phyloP scores from a whole-genome alignment of 805 yeast genomes.

The Metschnikowia anglica region DNA sequence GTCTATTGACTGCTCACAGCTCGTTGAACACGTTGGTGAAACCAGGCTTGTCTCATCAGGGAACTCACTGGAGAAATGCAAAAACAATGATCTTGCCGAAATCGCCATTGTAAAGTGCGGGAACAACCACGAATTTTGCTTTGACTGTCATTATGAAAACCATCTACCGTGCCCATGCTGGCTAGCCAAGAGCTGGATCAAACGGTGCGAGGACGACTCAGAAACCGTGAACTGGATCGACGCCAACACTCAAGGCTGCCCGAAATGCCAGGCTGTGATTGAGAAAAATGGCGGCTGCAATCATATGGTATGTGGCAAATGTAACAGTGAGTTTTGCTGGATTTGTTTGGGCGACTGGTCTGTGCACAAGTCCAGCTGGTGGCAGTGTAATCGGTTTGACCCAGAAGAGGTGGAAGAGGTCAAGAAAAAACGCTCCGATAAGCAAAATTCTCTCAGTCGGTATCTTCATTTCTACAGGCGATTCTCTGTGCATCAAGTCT shows the following conservation, averaged over 20 bases:
- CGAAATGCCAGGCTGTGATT: constrained; percentile 73
- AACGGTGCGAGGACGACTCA: constrained; percentile 79
- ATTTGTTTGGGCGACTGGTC: constrained; percentile 79
- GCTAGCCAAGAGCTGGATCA: constrained; percentile 67
- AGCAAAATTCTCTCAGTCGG: constrained; percentile 53
- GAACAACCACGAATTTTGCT: constrained; percentile 72
- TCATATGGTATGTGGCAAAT: constrained; percentile 87
- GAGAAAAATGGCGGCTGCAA: constrained; percentile 97
- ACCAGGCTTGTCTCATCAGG: constrained; percentile 14
- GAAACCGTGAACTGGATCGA: constrained; percentile 87
- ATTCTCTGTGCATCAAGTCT: constrained; percentile 72
- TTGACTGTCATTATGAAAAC: constrained; percentile 67
- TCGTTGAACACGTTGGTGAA: constrained; percentile 41
- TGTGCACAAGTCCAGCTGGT: constrained; percentile 61
- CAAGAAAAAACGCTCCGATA: constrained; percentile 39
- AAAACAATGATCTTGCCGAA: constrained; percentile 18
- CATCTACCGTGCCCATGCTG: constrained; percentile 86
- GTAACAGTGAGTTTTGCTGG: constrained; percentile 89
- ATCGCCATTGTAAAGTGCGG: constrained; percentile 73
- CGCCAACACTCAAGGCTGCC: constrained; percentile 82
- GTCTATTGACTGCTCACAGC: constrained; percentile 68
- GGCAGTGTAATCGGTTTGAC: constrained; percentile 61
- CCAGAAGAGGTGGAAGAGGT: constrained; percentile 39
- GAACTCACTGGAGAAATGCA: constrained; percentile 12
- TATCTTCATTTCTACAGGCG: constrained; percentile 75